phyloP scores from a whole-genome alignment of 2,329 filamentous ascomycete genomes.

The Aspergillus eucalypticola region DNA sequence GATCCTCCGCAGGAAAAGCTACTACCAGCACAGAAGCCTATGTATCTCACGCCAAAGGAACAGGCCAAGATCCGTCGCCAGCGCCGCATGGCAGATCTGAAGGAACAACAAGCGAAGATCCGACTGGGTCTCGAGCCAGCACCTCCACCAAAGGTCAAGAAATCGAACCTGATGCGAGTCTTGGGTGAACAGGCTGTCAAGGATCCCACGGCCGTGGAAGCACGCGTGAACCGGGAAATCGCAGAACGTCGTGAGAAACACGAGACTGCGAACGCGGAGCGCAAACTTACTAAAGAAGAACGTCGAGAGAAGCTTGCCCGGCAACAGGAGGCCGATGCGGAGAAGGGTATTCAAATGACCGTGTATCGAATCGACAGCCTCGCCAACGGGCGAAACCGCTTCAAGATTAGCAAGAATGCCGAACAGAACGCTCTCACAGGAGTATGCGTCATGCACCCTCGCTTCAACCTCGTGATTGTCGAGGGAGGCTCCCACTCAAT shows the following conservation, averaged over 20 bases:
- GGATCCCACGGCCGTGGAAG: slow-evolving; percentile 95
- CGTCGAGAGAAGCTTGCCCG: slow-evolving; percentile 75
- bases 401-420: slow-evolving; percentile 88
- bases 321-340: slow-evolving; percentile 85
- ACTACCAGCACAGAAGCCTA: slow-evolving; percentile 75
- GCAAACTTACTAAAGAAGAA: slow-evolving; percentile 86
- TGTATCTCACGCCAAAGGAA: slow-evolving; percentile 89
- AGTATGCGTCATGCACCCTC: slow-evolving; percentile 87
- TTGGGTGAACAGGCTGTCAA: slow-evolving; percentile 90
- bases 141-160: slow-evolving; percentile 93
- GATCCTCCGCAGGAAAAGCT: slow-evolving; percentile 90
- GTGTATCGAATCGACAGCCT: slow-evolving; percentile 89
- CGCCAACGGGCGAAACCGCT: slow-evolving; percentile 90
- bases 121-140: slow-evolving; percentile 85
- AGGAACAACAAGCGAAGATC: slow-evolving; percentile 96
- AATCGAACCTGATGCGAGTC: slow-evolving; percentile 95
- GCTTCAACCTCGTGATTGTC: slow-evolving; percentile 83
- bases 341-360: slow-evolving; percentile 79
- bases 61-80: slow-evolving; percentile 88
- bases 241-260: slow-evolving; percentile 80
- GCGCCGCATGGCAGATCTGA: slow-evolving; percentile 85
- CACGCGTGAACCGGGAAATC: slow-evolving; percentile 89
- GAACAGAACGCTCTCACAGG: slow-evolving; percentile 86
- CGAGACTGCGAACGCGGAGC: slow-evolving; percentile 73
- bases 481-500: slow-evolving; percentile 86